Evolutionary conservation across 352 stramenopile genomes (phyloP).

Genomic region (Globisporangium heterothallicum): DNA sequence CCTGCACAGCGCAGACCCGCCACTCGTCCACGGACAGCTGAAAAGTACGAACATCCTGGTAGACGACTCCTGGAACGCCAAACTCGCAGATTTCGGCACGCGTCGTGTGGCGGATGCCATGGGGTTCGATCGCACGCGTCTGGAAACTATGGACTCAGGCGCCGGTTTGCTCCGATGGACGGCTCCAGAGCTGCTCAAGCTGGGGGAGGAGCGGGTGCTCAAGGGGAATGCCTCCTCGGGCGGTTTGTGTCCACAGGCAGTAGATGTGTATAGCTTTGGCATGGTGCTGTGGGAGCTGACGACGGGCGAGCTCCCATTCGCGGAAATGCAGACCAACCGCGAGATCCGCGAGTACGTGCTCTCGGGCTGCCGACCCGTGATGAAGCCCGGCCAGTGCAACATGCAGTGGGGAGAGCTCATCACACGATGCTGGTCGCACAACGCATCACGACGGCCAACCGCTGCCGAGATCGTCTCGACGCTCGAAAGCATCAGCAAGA

Average conservation of each 20-base stretch:
- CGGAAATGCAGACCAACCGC: slow-evolving; percentile 54
- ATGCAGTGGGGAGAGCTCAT: slow-evolving; percentile 85
- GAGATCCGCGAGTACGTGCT: slow-evolving; percentile 77
- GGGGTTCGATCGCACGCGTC: slow-evolving; percentile 57
- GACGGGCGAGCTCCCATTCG: slow-evolving; percentile 74
- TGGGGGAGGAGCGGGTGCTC: slow-evolving; percentile 63
- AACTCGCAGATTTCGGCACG: slow-evolving; percentile 84
- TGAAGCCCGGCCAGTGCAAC: slow-evolving; percentile 73
- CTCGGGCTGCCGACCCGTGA: slow-evolving; percentile 61
- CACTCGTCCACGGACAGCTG: slow-evolving; percentile 80
- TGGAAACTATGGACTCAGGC: slow-evolving; percentile 52
- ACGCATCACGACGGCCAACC: slow-evolving; percentile 57
- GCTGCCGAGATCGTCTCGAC: slow-evolving; percentile 79
- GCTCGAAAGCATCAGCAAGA: slow-evolving; percentile 74
- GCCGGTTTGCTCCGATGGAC: slow-evolving; percentile 67
- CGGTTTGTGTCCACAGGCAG: slow-evolving; percentile 50
- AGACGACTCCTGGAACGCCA: slow-evolving; percentile 87
- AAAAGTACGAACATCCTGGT: slow-evolving; percentile 88
- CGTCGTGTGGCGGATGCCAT: slow-evolving; percentile 73
- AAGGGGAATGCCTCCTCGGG: slow-evolving; percentile 28
- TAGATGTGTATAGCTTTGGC: slow-evolving; percentile 85
- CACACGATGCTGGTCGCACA: slow-evolving; percentile 79
- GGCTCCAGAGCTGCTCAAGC: slow-evolving; percentile 72
- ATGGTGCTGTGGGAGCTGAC: slow-evolving; percentile 88
- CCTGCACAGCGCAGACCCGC: slow-evolving; percentile 78